These are phyloP conservation scores for Globisporangium cystogenes DNA, from an alignment of 352 stramenopile species.

Conservation along the genomic window DNA sequence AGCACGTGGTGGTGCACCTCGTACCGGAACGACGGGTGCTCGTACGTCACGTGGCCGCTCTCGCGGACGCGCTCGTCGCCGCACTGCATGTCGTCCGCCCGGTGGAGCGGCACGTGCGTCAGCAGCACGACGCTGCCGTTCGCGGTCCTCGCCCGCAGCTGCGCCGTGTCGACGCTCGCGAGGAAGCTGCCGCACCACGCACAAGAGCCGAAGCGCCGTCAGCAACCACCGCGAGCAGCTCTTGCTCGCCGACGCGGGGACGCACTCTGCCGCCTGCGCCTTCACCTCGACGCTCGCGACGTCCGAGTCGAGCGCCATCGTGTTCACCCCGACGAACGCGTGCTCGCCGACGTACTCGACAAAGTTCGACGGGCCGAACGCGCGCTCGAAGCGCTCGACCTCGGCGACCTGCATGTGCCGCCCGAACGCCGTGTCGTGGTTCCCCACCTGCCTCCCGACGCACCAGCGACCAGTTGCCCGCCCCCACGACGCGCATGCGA, in stretches of 20 bases:
- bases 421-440: conserved; percentile 75
- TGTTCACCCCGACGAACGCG: conserved; percentile 64
- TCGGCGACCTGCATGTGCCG: conserved; percentile 30
- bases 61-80: conserved; percentile 40
- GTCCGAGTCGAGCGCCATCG: conserved; percentile 72
- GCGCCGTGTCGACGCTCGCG: conserved; percentile 27
- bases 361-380: conserved; percentile 55
- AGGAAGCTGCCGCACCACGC: conserved; percentile 30
- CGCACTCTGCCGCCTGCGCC: conserved; percentile 43
- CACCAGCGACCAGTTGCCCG: background rate
- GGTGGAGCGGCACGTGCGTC: conserved; percentile 58
- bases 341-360: conserved; percentile 41
- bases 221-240: background rate
- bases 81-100: conserved; percentile 49
- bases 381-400: conserved; percentile 46
- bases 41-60: conserved; percentile 72
- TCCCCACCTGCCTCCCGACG: conserved; percentile 36
- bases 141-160: conserved; percentile 13
- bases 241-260: background rate
- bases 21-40: conserved; percentile 63
- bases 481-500: background rate
- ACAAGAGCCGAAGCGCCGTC: background rate
- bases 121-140: conserved; percentile 41
- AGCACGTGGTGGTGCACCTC: conserved; percentile 63
- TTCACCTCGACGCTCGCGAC: conserved; percentile 39